Evolutionary conservation across 2,329 filamentous ascomycete species (phyloP).

Genomic region (Aspergillus pseudonomiae): DNA sequence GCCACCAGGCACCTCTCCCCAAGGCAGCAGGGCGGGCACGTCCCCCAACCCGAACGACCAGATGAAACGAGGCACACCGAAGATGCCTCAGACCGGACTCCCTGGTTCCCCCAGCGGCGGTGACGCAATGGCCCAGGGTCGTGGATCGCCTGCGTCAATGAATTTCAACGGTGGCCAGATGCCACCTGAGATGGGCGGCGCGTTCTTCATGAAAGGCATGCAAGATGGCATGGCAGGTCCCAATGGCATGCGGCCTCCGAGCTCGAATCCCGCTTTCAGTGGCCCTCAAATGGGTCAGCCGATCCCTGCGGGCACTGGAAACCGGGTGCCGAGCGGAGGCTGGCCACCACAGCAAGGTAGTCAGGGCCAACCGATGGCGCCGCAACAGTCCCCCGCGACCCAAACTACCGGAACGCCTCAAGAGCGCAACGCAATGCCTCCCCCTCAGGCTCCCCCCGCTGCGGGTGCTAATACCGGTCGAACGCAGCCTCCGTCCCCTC

Average conservation of each 20-base stretch:
- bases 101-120: slow-evolving; percentile 61
- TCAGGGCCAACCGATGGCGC: slow-evolving; percentile 50
- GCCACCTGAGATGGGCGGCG: slow-evolving; percentile 48
- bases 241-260: slow-evolving; percentile 62
- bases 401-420: slow-evolving; percentile 59
- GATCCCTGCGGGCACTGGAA: slow-evolving; percentile 40
- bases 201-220: slow-evolving; percentile 51
- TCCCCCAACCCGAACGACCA: slow-evolving; percentile 65
- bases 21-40: slow-evolving; percentile 58
- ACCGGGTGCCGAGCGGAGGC: slow-evolving; percentile 44
- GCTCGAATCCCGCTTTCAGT: slow-evolving; percentile 54
- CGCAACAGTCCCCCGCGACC: slow-evolving; percentile 47
- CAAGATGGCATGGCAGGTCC: slow-evolving; percentile 45
- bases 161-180: slow-evolving; percentile 56
- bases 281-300: slow-evolving; percentile 49
- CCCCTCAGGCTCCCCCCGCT: slow-evolving; percentile 49
- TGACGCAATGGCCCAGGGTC: slow-evolving; percentile 57
- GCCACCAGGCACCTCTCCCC: slow-evolving; percentile 59
- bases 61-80: slow-evolving; percentile 65
- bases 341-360: slow-evolving; percentile 45
- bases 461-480: slow-evolving; percentile 44
- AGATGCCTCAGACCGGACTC: slow-evolving; percentile 59
- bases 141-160: slow-evolving; percentile 64
- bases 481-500: slow-evolving; percentile 47
- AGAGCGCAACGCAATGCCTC: slow-evolving; percentile 57